Evolutionary conservation across 1,139 yeast species (phyloP).

Genomic region (Debaryomycetaceae sp.): DNA sequence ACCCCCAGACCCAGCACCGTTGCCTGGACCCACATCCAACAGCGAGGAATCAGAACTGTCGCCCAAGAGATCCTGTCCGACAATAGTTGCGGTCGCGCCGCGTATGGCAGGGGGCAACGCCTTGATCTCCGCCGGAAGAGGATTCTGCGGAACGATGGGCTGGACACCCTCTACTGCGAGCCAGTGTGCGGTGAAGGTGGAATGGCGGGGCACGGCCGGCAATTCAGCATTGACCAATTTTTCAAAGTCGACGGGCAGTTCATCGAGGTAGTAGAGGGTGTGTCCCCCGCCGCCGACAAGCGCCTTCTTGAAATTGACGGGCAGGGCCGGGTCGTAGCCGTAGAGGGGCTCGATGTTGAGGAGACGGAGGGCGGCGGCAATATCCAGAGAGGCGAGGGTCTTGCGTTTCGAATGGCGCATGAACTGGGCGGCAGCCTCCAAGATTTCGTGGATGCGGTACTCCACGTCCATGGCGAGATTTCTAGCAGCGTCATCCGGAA

Average conservation of each 20-base stretch:
- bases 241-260: constrained; percentile 87
- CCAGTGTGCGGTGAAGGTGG: constrained; percentile 97
- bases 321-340: constrained; percentile 57
- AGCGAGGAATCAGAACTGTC: constrained; percentile 3
- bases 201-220: constrained; percentile 88
- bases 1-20: constrained; percentile 1
- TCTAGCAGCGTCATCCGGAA: constrained; percentile 88
- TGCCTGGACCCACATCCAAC: neutral
- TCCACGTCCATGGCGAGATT: constrained; percentile 98
- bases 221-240: constrained; percentile 86
- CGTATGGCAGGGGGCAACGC: constrained; percentile 55
- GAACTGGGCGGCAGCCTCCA: constrained; percentile 91
- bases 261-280: constrained; percentile 83
- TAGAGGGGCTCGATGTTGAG: constrained; percentile 82
- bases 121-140: constrained; percentile 66
- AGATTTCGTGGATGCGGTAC: constrained; percentile 87
- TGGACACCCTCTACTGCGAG: constrained; percentile 97
- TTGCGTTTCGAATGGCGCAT: constrained; percentile 91
- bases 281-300: constrained; percentile 83
- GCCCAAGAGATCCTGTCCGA: constrained; percentile 23
- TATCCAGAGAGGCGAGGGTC: constrained; percentile 69
- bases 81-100: constrained; percentile 51
- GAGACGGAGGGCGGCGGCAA: constrained; percentile 70
- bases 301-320: constrained; percentile 69
- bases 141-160: constrained; percentile 96